Base-by-base conservation (phyloP, 805 yeast species). In the Wickerhamiella azyma region DNA sequence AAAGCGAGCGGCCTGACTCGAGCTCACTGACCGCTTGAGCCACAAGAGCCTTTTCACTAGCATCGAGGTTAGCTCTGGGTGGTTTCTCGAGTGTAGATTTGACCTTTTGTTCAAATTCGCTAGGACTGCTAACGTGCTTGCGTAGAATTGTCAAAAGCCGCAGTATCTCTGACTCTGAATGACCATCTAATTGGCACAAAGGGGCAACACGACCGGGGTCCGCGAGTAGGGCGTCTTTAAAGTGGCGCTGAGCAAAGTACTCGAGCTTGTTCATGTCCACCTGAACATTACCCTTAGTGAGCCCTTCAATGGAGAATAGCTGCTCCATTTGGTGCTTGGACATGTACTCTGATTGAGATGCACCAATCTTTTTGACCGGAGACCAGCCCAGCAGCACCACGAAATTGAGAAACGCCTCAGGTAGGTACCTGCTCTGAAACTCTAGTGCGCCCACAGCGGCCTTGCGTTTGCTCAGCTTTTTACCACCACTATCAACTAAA, bases 301-400 rank as follows among this genome's bases (percentile, higher is more conserved):
- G 69, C 19, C 82, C 78, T 47, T 78, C 77, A 33, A 86, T 59
- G 13, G 76, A 68, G 59, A 92, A 92, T 19, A 60, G 49, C 24
- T 67, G 50, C 10, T 69, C 74, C 45, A 88, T 62, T 29, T 81
- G 75, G 1, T 66, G 35, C 43, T 60, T 45, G 10, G 49, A 38
- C 49, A 62, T 46, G n/a, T 59, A 55, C 17, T 64, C 66, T 16
- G 57, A 52, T 13, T 41, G 36, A n/a, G 56, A 48, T 8, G 48
- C 48, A 16, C 52, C 56, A 33, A 62, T 58, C 21, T 70, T 65
- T 26, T 68, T 67, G 5, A 77, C 75, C 3, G 96, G 94, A 5
- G 95, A 74, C 98, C 98, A 92, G 0, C 99, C 99, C 61, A 85
- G 82, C 48, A 92, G 67, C 0, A 89, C 94, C 37, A 80, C 81